phyloP scores from a whole-genome alignment of 2,329 filamentous ascomycete species.

The Ophiostoma montium region DNA sequence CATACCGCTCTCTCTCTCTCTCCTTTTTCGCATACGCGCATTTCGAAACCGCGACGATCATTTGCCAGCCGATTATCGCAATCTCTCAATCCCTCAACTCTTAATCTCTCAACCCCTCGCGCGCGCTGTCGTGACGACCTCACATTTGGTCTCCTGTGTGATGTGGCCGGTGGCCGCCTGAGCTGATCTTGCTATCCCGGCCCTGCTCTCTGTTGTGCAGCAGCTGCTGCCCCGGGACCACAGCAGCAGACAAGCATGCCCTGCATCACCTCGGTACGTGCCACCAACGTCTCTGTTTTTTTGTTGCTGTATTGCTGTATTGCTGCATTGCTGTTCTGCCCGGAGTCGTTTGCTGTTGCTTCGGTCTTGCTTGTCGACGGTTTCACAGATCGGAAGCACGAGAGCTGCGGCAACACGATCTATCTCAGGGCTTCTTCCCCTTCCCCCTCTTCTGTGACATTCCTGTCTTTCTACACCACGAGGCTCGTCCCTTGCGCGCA shows the following conservation, averaged over 20 bases:
- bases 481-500: not conserved
- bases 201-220: conserved; percentile 1
- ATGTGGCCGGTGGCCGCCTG: not conserved
- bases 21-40: too few relatives aligned
- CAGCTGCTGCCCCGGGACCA: not conserved
- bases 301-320: not conserved
- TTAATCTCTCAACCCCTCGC: too few relatives aligned
- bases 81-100: too few relatives aligned
- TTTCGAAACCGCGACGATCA: too few relatives aligned
- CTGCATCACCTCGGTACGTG: conserved; percentile 8
- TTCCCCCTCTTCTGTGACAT: too few relatives aligned
- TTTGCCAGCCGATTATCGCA: too few relatives aligned
- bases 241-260: conserved; percentile 8
- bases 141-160: not conserved
- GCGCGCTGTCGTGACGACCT: not conserved
- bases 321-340: not conserved
- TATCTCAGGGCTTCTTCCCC: too few relatives aligned
- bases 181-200: not conserved
- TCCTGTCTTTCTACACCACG: too few relatives aligned
- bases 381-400: too few relatives aligned
- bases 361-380: too few relatives aligned
- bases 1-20: too few relatives aligned
- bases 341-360: not conserved
- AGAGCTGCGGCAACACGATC: too few relatives aligned
- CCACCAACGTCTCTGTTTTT: not conserved